Evolutionary conservation across 345 rosid species (phyloP), one percentile per base, ranked within the genome.

Genomic region (Euphorbia tirucalli): DNA sequence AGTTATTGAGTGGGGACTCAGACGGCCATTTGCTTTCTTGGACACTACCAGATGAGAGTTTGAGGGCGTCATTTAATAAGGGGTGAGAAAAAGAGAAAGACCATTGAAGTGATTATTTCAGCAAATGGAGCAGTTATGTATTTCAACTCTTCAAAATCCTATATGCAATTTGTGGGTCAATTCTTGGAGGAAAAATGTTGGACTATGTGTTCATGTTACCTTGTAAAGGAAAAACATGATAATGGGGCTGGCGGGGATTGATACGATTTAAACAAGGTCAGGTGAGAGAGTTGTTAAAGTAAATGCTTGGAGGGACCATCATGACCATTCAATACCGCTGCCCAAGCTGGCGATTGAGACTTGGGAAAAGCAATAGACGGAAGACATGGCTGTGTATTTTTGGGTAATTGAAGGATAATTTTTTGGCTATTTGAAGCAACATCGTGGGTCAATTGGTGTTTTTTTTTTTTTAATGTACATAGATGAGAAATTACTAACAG

Each of bases 1-100:
- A 96, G 85, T 80, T 96, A 68, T 83, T 96, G 46, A 96, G 92
- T 70, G 99, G 99, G 62, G 99, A 96, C 80, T 89, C 89, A 27
- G 82, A 78, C 28, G 99, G 99, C 75, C 92, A 93, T 76, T 81
- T 96, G 81, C 71, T 83, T 48, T 93, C 99, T n/a, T 96, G 98
- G 99, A 89, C 92, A 9, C 67, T 91, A n/a, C 92, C 90, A 30
- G 99, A 93, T 66, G 98, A 89, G 80, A 84, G 84, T 80, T 82
- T 86, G 71, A 85, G 78, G 80, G 79, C 83, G 74, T 88, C 98
- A 5, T 58, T 85, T 61, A 87, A 86, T 73, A 85, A 79, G 78
- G 93, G 86, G 80, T 87, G 69, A 85, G 27, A 32, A 46, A 46
- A 37, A 28, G 50, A 15, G 48, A 13, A 59, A 69, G 39, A 35